These are phyloP conservation scores for Bipolaris gigantea DNA, from an alignment of 2,329 filamentous ascomycete genomes.

Conservation along the genomic window DNA sequence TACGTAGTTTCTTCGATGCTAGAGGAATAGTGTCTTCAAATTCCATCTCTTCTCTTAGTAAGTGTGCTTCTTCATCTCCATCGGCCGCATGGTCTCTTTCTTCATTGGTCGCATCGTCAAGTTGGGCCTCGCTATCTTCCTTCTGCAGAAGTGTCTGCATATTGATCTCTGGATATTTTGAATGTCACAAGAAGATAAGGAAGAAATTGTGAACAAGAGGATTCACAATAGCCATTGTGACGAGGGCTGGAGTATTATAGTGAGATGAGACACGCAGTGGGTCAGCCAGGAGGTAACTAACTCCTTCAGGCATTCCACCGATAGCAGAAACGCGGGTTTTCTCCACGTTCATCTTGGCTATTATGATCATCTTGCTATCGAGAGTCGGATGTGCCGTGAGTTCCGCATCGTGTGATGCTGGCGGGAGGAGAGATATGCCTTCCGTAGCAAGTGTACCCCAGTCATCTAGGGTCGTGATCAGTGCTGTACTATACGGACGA, in stretches of 20 bases:
- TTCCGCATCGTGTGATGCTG: background rate
- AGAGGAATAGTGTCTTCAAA: conserved; percentile 22
- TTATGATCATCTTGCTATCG: background rate
- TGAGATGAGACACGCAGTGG: background rate
- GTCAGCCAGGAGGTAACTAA: background rate
- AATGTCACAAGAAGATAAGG: background rate
- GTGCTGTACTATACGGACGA: background rate
- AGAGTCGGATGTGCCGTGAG: background rate
- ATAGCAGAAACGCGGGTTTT: background rate
- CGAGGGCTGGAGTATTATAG: background rate
- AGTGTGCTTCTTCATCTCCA: conserved; percentile 35
- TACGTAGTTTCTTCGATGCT: background rate
- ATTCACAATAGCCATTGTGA: conserved; percentile 1
- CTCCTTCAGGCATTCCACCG: background rate
- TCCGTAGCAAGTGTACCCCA: background rate
- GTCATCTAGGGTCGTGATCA: background rate
- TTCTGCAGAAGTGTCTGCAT: conserved; percentile 6
- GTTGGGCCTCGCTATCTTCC: background rate
- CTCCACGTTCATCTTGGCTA: background rate
- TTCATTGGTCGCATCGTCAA: conserved; percentile 14
- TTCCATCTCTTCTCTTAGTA: conserved; percentile 33
- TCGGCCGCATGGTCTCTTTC: conserved; percentile 7
- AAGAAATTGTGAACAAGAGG: background rate
- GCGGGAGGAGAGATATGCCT: no score
- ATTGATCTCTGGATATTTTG: background rate